These are phyloP conservation scores for Phanerochaete sordida DNA, from an alignment of 768 basidiomycete species.

Conservation along the genomic window DNA sequence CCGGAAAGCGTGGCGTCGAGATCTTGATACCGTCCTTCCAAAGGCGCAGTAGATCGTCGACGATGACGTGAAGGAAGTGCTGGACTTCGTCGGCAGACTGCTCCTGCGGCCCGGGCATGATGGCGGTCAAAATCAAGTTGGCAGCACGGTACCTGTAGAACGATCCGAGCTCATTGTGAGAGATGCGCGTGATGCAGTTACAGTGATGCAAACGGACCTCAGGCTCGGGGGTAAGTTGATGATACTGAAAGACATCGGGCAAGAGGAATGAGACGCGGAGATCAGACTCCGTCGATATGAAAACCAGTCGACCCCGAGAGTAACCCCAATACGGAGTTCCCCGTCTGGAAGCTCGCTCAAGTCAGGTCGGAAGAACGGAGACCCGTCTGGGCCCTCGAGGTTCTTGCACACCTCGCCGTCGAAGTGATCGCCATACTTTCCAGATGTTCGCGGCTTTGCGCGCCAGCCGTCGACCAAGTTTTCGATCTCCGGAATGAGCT, in stretches of 20 bases:
- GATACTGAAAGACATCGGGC: too few species aligned
- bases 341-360: not conserved
- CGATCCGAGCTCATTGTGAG: slow-evolving; percentile 4
- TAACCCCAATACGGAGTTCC: slow-evolving; percentile 10
- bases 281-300: not conserved
- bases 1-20: not conserved
- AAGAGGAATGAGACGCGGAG: not conserved
- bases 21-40: slow-evolving; percentile 16
- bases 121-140: slow-evolving; percentile 9
- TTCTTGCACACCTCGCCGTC: slow-evolving; percentile 7
- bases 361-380: slow-evolving; percentile 5
- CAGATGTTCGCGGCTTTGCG: too few species aligned
- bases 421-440: too few species aligned
- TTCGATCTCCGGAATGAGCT: too few species aligned
- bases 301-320: slow-evolving; percentile 12
- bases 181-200: slow-evolving; percentile 3
- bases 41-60: slow-evolving; percentile 16
- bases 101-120: slow-evolving; percentile 18
- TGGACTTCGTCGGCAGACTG: slow-evolving; percentile 14
- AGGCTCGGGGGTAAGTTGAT: slow-evolving; percentile 2
- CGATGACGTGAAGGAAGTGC: slow-evolving; percentile 6
- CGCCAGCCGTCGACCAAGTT: too few species aligned
- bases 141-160: slow-evolving; percentile 1
- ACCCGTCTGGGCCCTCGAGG: slow-evolving; percentile 2
- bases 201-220: not conserved